phyloP scores from a whole-genome alignment of 169 alveolate species.

The Blepharisma undulans region DNA sequence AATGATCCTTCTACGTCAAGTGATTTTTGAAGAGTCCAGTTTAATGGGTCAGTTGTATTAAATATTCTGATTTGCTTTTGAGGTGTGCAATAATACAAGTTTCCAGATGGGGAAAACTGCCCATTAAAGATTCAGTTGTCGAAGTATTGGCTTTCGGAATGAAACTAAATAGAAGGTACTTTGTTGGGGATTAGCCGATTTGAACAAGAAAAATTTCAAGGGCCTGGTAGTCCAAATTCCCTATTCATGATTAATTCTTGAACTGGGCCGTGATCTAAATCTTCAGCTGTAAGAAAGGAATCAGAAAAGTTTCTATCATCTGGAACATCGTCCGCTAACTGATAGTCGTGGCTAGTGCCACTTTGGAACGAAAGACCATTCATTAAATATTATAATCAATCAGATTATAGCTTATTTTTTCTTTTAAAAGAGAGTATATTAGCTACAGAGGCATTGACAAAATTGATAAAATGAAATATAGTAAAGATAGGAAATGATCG shows the following conservation, averaged over 20 bases:
- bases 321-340: not conserved
- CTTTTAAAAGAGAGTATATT: not conserved
- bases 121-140: slow-evolving; percentile 23
- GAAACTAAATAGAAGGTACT: not conserved
- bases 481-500: too few species aligned
- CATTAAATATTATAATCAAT: not conserved
- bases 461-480: not conserved
- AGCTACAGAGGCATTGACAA: not conserved
- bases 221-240: not conserved
- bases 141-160: not conserved
- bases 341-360: not conserved
- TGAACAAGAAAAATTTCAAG: not conserved
- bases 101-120: slow-evolving; percentile 7
- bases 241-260: not conserved
- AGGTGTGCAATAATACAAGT: slow-evolving; percentile 17
- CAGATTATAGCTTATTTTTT: not conserved
- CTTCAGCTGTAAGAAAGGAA: not conserved
- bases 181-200: not conserved
- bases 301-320: not conserved
- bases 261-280: not conserved
- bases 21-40: slow-evolving; percentile 43
- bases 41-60: slow-evolving; percentile 38
- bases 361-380: not conserved
- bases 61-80: not conserved
- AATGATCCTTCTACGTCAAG: slow-evolving; percentile 38